A percentile compares a stretch with the other conserved stretches of the same genome.
These are phyloP conservation scores for Penicillium odoratum DNA, from an alignment of 495 filamentous ascomycete genomes.

Conservation along the genomic window DNA sequence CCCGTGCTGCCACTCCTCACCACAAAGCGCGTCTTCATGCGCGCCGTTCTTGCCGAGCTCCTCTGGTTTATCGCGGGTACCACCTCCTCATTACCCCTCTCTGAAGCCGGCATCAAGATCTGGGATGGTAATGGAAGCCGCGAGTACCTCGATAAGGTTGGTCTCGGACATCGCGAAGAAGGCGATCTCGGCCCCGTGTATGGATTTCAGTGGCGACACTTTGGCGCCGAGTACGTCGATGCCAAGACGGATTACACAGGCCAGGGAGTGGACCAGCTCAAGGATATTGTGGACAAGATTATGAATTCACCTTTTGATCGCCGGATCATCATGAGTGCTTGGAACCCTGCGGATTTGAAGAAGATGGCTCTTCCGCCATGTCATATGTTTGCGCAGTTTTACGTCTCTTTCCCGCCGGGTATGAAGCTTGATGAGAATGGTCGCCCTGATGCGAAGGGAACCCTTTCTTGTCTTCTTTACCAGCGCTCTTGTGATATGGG, in stretches of 20 bases:
- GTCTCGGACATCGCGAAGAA: slow-evolving; percentile 72
- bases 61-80: slow-evolving; percentile 91
- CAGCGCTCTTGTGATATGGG: slow-evolving; percentile 98
- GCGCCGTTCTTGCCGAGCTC: slow-evolving; percentile 88
- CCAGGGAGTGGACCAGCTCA: slow-evolving; percentile 88
- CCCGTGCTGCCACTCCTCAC: slow-evolving; percentile 88
- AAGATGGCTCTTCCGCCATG: slow-evolving; percentile 96
- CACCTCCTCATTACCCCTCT: slow-evolving; percentile 75
- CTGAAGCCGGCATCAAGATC: slow-evolving; percentile 81
- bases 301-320: slow-evolving; percentile 81
- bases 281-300: slow-evolving; percentile 80
- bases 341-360: slow-evolving; percentile 84
- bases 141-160: slow-evolving; percentile 80
- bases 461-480: slow-evolving; percentile 82
- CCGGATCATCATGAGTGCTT: slow-evolving; percentile 84
- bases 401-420: slow-evolving; percentile 73
- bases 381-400: slow-evolving; percentile 99
- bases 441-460: slow-evolving; percentile 52
- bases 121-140: slow-evolving; percentile 98
- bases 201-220: slow-evolving; percentile 98
- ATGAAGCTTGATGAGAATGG: slow-evolving; percentile 33
- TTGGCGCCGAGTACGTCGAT: slow-evolving; percentile 85
- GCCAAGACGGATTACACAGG: slow-evolving; percentile 79
- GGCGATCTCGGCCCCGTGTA: slow-evolving; percentile 97
- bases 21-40: slow-evolving; percentile 93